A percentile compares a stretch with the other conserved stretches of the same genome.
Evolutionary conservation across 257 asterid species (phyloP).

Genomic region (Parsonsia alboflavescens): DNA sequence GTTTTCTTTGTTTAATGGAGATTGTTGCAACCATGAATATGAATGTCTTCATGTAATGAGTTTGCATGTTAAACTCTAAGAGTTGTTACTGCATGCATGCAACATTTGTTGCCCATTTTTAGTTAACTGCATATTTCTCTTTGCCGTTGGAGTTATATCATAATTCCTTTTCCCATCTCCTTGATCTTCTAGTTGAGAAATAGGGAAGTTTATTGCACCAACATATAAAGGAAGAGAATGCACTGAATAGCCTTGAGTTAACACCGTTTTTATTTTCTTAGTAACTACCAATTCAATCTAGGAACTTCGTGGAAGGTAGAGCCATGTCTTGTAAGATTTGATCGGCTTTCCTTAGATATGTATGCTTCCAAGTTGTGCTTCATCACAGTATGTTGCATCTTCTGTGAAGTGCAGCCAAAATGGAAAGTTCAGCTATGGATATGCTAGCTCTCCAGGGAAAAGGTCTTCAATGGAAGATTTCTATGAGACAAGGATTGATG

Average conservation of each 20-base stretch:
- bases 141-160: background rate
- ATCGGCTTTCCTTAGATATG: background rate
- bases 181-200: background rate
- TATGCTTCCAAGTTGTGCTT: background rate
- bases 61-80: background rate
- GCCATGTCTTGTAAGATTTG: background rate
- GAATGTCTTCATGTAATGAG: background rate
- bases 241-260: background rate
- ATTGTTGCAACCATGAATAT: background rate
- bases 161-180: background rate
- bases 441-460: constrained; percentile 95
- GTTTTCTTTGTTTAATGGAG: no score
- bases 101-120: no score
- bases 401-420: constrained; percentile 52
- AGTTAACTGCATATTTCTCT: no score
- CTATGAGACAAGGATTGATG: constrained; percentile 93
- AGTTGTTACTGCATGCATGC: background rate
- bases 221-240: background rate
- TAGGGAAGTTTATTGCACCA: background rate
- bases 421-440: constrained; percentile 96
- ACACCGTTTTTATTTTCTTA: background rate
- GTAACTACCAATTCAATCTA: background rate
- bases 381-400: background rate
- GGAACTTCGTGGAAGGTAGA: background rate
- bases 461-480: constrained; percentile 99